A percentile compares a stretch with the other conserved stretches of the same genome.
Evolutionary conservation across 306 rosid species (phyloP).

Genomic region (Psophocarpus tetragonolobus): DNA sequence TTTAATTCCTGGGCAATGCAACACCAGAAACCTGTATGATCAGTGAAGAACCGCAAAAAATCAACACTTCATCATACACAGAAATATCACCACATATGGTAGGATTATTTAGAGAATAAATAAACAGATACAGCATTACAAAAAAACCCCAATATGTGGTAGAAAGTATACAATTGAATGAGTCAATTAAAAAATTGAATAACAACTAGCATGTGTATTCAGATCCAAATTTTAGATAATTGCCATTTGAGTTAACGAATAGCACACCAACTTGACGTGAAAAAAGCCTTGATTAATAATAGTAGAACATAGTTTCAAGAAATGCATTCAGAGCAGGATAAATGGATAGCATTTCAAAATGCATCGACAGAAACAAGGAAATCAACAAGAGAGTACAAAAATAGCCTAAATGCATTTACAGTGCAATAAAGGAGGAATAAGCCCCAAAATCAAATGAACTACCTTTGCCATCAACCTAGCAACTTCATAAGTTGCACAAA

Average conservation of each 20-base stretch:
- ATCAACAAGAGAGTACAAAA: neutral
- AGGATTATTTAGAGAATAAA: neutral
- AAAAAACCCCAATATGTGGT: neutral
- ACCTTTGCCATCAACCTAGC: neutral
- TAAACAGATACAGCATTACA: neutral
- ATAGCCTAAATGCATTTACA: neutral
- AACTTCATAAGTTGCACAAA: neutral
- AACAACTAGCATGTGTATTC: neutral
- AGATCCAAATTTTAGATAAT: neutral
- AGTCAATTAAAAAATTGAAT: neutral
- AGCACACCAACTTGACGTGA: neutral
- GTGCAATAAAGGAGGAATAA: neutral
- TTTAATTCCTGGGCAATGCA: neutral
- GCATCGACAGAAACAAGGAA: neutral
- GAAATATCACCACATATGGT: neutral
- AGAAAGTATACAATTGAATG: neutral
- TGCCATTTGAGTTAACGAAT: neutral
- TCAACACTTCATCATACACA: neutral
- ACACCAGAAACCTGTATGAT: neutral
- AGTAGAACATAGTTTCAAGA: neutral
- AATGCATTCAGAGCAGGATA: neutral
- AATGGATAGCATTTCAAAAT: neutral
- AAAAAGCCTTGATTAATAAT: neutral
- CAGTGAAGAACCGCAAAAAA: neutral
- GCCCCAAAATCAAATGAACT: neutral